phyloP scores from a whole-genome alignment of 2,329 filamentous ascomycete genomes.

The Gaeumannomyces sp. region DNA sequence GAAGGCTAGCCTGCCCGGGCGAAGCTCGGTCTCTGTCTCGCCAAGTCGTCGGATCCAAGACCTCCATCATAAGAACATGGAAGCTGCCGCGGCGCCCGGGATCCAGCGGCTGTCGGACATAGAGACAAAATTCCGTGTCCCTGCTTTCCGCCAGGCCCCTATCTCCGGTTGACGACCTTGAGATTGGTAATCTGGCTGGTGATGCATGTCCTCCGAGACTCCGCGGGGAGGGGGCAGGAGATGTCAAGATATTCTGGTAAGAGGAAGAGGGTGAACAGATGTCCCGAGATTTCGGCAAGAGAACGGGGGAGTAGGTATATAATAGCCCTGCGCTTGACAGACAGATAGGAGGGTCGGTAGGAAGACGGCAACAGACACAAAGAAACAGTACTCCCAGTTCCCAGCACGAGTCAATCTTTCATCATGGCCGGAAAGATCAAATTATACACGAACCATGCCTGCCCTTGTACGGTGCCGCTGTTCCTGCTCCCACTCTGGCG shows the following conservation, averaged over 20 bases:
- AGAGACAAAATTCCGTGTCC: no score
- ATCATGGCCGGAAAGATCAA: conserved; percentile 12
- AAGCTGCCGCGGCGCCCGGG: no score
- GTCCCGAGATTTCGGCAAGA: no score
- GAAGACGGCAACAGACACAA: background rate
- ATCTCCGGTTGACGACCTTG: background rate
- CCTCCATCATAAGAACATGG: no score
- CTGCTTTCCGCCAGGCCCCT: no score
- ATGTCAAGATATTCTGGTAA: no score
- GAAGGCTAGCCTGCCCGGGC: no score
- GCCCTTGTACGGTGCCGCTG: conserved; percentile 15
- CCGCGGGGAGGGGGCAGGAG: no score
- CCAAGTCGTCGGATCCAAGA: no score
- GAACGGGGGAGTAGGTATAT: background rate
- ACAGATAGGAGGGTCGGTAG: background rate
- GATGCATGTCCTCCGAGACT: background rate
- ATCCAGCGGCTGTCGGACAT: no score
- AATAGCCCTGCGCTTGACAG: background rate
- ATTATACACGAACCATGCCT: conserved; percentile 19
- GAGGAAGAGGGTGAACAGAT: no score
- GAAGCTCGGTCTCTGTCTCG: no score
- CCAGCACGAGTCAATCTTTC: background rate
- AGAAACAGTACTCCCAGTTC: background rate
- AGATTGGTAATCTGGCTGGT: background rate
- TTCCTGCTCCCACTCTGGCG: background rate